Base-by-base conservation (phyloP, 2,329 filamentous ascomycete genomes). In the Fusarium chuoi region DNA sequence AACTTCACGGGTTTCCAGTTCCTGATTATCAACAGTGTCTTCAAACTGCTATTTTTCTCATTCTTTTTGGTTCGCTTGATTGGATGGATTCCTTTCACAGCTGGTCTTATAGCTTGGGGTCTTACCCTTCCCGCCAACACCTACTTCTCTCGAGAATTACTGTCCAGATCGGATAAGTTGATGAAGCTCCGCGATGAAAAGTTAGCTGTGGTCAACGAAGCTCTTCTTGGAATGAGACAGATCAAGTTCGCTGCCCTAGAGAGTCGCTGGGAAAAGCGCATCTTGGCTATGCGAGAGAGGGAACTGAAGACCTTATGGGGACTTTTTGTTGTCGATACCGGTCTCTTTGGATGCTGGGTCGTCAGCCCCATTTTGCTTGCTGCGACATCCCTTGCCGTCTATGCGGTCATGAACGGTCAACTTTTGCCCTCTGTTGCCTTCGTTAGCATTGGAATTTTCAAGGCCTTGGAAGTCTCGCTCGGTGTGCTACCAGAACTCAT, bases 171-270 rank as follows among this genome's bases (percentile, higher is more conserved):
- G 77, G 91, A 92, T 62, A 84, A 86, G 56, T 81, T 96, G 56
- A 95, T 95, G 93, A 93, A 92, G 78, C 86, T 91, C 35, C 87
- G 93, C 49, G 94, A 96, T 79, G 86, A 90, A 62, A 96, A 95
- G 81, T 87, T 95, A 82, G 91, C 88, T 1, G 88, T 95, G 20
- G 88, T 96, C 36, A 93, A 93, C 3, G 93, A 96, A 80, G 92
- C 92, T 1, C 83, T 96, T 3, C 89, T 93, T 75, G 93, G 93
- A 13, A 95, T 96, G 72, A 89, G 93, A 3, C 94, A 96, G 81
- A 94, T 96, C 83, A 96, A 96, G 78, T 95, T 96, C 75, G 93
- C 93, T 1, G 93, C 93, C 2, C 82, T 94, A 5, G 94, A 96
- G 80, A 83, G 85, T 26, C 89, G 93, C 75, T 96, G 94, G 93